Conservation (phyloP, 257 asterid species). For the Galeopsis tetrahit region DNA sequence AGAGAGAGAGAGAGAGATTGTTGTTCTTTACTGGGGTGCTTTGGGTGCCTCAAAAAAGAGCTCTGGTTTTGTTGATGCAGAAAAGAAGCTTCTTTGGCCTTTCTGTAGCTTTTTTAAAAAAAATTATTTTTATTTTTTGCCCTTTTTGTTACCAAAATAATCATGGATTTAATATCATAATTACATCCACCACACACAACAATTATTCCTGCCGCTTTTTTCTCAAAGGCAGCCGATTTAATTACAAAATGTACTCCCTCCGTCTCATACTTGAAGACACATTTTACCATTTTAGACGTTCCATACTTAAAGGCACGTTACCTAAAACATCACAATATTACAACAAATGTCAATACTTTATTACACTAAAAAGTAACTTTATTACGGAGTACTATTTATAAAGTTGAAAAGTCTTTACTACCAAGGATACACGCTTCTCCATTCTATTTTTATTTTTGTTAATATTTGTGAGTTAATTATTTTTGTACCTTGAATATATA, state of each 20-base stretch:
- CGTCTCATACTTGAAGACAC: too few relatives aligned
- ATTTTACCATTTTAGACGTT: too few relatives aligned
- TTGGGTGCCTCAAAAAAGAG: slow-evolving; percentile 45
- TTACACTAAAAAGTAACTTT: too few relatives aligned
- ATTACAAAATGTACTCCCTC: neutral
- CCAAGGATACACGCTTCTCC: too few relatives aligned
- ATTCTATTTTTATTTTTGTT: too few relatives aligned
- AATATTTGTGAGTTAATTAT: too few relatives aligned
- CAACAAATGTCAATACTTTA: too few relatives aligned
- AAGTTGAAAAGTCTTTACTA: too few relatives aligned
- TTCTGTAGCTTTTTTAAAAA: slow-evolving; percentile 38
- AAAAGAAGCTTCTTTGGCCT: slow-evolving; percentile 59
- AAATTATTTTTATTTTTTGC: neutral
- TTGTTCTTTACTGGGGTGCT: slow-evolving; percentile 28
- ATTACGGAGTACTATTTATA: too few relatives aligned
- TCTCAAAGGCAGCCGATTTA: slow-evolving; percentile 17
- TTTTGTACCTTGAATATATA: too few relatives aligned
- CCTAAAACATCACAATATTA: too few relatives aligned
- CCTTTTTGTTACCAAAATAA: slow-evolving; percentile 13
- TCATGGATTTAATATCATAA: slow-evolving; percentile 27
- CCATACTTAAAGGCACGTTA: too few relatives aligned
- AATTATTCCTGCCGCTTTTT: slow-evolving; percentile 39
- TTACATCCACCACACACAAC: slow-evolving; percentile 25
- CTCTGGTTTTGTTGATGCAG: slow-evolving; percentile 51
- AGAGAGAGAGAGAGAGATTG: slow-evolving; percentile 27